These are phyloP conservation scores for Hymenoscyphus linearis DNA, from an alignment of 2,329 filamentous ascomycete species.

Conservation along the genomic window DNA sequence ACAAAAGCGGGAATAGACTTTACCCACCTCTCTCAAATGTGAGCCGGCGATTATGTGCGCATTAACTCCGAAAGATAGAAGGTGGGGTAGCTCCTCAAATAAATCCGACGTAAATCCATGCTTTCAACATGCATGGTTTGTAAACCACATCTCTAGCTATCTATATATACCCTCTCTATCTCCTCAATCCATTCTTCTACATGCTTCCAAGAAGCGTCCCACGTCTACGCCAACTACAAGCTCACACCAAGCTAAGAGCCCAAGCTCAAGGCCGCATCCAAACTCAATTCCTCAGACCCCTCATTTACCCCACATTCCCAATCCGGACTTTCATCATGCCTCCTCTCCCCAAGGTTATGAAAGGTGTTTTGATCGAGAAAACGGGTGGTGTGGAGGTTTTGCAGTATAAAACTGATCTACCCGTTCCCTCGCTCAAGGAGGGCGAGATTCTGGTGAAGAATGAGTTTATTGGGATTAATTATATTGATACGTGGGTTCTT, in stretches of 20 bases:
- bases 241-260: no score
- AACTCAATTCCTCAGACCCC: background rate
- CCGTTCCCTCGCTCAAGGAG: constrained; percentile 61
- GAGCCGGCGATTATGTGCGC: background rate
- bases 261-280: background rate
- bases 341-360: constrained; percentile 37
- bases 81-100: background rate
- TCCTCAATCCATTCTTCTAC: background rate
- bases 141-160: background rate
- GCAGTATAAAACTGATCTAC: constrained; percentile 63
- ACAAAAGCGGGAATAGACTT: background rate
- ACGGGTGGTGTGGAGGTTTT: constrained; percentile 70
- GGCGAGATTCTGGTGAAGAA: constrained; percentile 77
- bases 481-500: constrained; percentile 66
- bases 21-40: background rate
- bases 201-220: background rate
- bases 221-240: background rate
- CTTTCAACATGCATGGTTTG: background rate
- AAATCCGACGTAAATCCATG: no score
- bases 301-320: background rate
- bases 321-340: background rate
- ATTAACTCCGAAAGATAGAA: background rate
- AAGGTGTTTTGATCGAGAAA: constrained; percentile 66
- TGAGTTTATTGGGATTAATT: constrained; percentile 76
- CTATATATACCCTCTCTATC: background rate